phyloP scores from a whole-genome alignment of 805 yeast genomes.

The Saccharomycopsis sp. region DNA sequence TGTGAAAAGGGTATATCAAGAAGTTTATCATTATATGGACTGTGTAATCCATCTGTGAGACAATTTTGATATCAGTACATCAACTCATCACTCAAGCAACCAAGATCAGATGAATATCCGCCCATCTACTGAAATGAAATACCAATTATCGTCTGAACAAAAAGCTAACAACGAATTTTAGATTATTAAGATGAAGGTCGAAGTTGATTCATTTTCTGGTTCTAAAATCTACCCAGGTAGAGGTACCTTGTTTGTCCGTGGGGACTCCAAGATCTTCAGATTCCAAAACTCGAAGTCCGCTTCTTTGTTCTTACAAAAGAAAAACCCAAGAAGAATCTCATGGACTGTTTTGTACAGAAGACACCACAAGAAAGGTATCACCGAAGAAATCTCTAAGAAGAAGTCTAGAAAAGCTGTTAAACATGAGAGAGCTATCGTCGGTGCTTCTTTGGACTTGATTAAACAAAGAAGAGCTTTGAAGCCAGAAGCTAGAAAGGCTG shows the following conservation, averaged over 20 bases:
- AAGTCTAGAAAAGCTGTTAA: slow-evolving; percentile 96
- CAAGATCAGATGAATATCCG: too few species aligned
- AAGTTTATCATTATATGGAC: too few species aligned
- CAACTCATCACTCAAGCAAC: too few species aligned
- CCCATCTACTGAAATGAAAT: too few species aligned
- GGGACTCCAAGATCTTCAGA: slow-evolving; percentile 99
- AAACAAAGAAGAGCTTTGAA: slow-evolving; percentile 94
- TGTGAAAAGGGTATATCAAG: too few species aligned
- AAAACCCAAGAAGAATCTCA: slow-evolving; percentile 99
- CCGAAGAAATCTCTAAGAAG: slow-evolving; percentile 97
- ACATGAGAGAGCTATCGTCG: slow-evolving; percentile 98
- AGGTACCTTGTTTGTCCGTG: slow-evolving; percentile 98
- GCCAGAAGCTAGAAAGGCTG: slow-evolving; percentile 97
- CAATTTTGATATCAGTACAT: too few species aligned
- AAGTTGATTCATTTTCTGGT: slow-evolving; percentile 99
- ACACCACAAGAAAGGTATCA: slow-evolving; percentile 99
- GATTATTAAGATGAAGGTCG: slow-evolving; percentile 81
- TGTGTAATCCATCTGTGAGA: too few species aligned
- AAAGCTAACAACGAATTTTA: not conserved
- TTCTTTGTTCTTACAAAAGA: slow-evolving; percentile 98
- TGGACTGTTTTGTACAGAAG: slow-evolving; percentile 99
- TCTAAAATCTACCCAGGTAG: slow-evolving; percentile 99
- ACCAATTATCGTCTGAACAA: not conserved
- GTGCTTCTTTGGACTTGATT: slow-evolving; percentile 98
- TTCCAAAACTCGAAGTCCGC: slow-evolving; percentile 97